phyloP scores from a whole-genome alignment of 2,329 filamentous ascomycete species.

The Alternaria longipes region DNA sequence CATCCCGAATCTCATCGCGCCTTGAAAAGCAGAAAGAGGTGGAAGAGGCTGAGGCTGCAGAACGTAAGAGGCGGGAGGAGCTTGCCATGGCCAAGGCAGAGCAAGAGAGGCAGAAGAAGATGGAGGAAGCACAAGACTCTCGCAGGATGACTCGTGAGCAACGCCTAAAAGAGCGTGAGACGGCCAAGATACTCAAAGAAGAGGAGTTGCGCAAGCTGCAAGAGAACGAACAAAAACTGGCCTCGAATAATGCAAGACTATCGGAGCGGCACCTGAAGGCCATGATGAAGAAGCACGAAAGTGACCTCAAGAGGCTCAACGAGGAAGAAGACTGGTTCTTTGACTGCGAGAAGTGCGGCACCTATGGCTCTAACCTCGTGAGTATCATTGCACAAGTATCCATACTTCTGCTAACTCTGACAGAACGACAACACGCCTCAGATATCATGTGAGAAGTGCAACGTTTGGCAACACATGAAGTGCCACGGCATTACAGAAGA shows the following conservation, averaged over 20 bases:
- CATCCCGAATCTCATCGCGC: conserved; percentile 85
- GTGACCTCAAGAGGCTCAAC: conserved; percentile 75
- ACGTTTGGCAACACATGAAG: conserved; percentile 95
- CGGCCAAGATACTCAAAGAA: conserved; percentile 82
- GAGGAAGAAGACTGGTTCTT: conserved; percentile 88
- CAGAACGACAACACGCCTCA: conserved; percentile 92
- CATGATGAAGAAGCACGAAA: conserved; percentile 81
- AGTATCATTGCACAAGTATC: conserved; percentile 24
- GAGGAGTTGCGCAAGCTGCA: conserved; percentile 83
- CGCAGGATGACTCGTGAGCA: conserved; percentile 86
- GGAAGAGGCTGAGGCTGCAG: conserved; percentile 74
- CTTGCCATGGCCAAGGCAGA: conserved; percentile 69
- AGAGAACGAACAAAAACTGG: conserved; percentile 72
- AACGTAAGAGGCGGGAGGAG: conserved; percentile 71
- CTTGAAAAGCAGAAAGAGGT: conserved; percentile 80
- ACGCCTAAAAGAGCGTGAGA: conserved; percentile 84
- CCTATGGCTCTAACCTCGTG: conserved; percentile 81
- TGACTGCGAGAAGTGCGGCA: conserved; percentile 86
- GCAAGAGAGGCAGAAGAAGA: conserved; percentile 68
- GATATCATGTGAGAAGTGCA: conserved; percentile 92
- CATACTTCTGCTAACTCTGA: conserved; percentile 23
- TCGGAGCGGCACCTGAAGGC: conserved; percentile 84
- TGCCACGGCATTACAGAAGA: conserved; percentile 82
- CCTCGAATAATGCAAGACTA: conserved; percentile 60
- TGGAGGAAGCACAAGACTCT: conserved; percentile 78